phyloP scores from a whole-genome alignment of 768 basidiomycete species.

The Calvatia gigantea region DNA sequence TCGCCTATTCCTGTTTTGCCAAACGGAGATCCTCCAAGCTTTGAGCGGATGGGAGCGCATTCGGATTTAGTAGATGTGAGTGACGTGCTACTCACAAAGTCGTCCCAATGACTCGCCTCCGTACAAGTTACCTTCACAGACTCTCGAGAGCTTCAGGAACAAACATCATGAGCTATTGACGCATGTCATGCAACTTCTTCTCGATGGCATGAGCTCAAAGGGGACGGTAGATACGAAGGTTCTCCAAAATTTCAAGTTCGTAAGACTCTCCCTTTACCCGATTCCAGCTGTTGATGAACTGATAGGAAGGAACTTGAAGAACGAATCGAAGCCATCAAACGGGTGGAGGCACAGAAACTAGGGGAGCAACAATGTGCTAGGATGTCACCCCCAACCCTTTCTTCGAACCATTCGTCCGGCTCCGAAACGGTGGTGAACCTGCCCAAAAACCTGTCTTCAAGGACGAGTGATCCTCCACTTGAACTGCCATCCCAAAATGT shows the following conservation, averaged over 20 bases:
- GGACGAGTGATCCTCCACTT: too few species aligned
- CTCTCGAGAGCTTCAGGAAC: neutral
- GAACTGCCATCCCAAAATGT: neutral
- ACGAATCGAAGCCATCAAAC: constrained; percentile 7
- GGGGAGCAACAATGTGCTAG: neutral
- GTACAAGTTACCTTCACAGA: neutral
- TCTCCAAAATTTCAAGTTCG: constrained; percentile 3
- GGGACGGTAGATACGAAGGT: neutral
- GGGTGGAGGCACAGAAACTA: neutral
- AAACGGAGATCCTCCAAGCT: neutral
- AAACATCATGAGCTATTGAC: neutral
- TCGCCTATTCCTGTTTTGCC: neutral
- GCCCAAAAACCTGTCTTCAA: neutral
- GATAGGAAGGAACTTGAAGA: constrained; percentile 8
- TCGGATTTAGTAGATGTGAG: constrained; percentile 1
- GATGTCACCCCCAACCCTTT: neutral
- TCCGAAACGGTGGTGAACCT: neutral
- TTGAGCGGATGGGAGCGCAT: constrained; percentile 1
- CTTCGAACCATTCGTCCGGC: neutral
- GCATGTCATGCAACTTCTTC: constrained; percentile 7
- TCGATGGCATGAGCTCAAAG: neutral
- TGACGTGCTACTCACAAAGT: neutral
- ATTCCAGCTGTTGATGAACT: neutral
- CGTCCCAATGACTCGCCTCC: neutral
- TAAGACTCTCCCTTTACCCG: neutral